Evolutionary conservation across 305 asterid species (phyloP).

Genomic region (Fraxinus albicans): DNA sequence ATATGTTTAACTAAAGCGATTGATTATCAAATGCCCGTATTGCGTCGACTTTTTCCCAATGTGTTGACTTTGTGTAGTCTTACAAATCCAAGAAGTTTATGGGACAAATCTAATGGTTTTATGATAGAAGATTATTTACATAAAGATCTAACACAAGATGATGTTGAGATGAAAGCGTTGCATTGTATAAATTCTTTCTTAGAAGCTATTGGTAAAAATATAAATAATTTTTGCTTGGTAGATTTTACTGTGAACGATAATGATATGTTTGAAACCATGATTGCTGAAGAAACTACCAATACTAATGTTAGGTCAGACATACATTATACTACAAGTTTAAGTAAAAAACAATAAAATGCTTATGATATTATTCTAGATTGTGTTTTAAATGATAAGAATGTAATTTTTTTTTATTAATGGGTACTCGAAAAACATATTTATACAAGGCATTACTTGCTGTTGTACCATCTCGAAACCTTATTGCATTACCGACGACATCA

Average conservation of each 20-base stretch:
- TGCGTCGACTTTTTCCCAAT: neutral
- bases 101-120: neutral
- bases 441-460: neutral
- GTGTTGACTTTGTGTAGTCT: neutral
- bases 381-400: no score
- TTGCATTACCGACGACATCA: neutral
- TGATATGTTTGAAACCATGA: neutral
- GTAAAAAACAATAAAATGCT: neutral
- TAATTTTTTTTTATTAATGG: neutral
- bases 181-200: no score
- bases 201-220: neutral
- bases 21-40: neutral
- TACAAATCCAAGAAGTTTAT: neutral
- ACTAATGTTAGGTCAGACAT: neutral
- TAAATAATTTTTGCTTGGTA: neutral
- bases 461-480: neutral
- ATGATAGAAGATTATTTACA: neutral
- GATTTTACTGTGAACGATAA: neutral
- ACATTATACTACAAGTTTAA: neutral
- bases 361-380: no score
- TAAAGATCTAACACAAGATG: neutral
- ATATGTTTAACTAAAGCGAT: no score
- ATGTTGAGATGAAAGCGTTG: neutral
- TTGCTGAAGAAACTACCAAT: neutral
- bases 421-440: neutral